These are phyloP conservation scores for Cephaloascus fragrans DNA, from an alignment of 805 yeast genomes.

Conservation along the genomic window DNA sequence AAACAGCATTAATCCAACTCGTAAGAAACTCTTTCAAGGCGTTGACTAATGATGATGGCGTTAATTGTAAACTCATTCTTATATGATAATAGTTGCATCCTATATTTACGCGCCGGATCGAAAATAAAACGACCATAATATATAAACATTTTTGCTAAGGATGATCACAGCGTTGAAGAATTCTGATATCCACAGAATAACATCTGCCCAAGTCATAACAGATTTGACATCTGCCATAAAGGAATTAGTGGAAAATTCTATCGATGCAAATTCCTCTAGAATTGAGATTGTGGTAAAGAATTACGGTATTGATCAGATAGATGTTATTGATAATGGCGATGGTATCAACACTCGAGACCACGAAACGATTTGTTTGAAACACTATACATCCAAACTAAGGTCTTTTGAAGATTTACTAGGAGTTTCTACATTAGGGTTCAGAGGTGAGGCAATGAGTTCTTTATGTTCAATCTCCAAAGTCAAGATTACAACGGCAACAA, in stretches of 20 bases:
- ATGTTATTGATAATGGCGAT: slow-evolving; percentile 57
- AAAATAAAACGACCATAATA: too few relatives aligned
- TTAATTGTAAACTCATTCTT: slow-evolving; percentile 4
- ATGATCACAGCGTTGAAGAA: slow-evolving; percentile 12
- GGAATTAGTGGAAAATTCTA: slow-evolving; percentile 77
- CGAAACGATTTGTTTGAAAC: slow-evolving; percentile 44
- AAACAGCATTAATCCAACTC: slow-evolving; percentile 42
- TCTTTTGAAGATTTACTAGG: slow-evolving; percentile 42
- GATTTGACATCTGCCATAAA: slow-evolving; percentile 72
- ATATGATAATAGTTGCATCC: neutral
- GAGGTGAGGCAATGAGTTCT: slow-evolving; percentile 78
- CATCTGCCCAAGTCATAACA: slow-evolving; percentile 89
- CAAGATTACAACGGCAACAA: slow-evolving; percentile 39
- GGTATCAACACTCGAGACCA: slow-evolving; percentile 52
- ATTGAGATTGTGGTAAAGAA: slow-evolving; percentile 62
- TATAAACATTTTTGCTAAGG: neutral
- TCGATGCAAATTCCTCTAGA: slow-evolving; percentile 67
- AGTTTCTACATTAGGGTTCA: slow-evolving; percentile 56
- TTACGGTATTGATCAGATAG: slow-evolving; percentile 65
- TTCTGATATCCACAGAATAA: slow-evolving; percentile 60
- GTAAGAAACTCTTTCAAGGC: slow-evolving; percentile 38
- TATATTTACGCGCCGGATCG: neutral
- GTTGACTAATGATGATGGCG: slow-evolving; percentile 4
- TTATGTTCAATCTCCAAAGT: slow-evolving; percentile 47
- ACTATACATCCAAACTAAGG: slow-evolving; percentile 57